Conservation (phyloP, 2,329 filamentous ascomycete genomes). For the Leptodontidium sp. region DNA sequence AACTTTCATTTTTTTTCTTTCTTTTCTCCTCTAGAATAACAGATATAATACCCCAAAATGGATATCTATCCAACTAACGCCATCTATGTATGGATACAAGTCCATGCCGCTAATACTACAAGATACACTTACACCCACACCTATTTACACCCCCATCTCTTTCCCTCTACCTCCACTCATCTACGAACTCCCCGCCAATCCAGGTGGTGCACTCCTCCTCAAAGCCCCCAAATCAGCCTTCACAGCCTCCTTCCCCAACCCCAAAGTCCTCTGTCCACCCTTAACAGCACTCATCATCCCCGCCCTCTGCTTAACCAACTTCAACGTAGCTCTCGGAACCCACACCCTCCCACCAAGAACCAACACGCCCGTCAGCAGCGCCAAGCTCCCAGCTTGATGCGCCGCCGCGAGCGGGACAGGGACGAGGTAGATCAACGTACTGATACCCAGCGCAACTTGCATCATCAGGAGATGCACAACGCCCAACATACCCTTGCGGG, state of each 20-base stretch:
- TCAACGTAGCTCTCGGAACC: slow-evolving; percentile 71
- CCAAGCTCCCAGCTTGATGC: slow-evolving; percentile 91
- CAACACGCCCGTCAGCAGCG: slow-evolving; percentile 82
- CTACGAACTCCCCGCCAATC: slow-evolving; percentile 2
- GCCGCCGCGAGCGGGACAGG: slow-evolving; percentile 86
- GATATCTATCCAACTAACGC: slow-evolving; percentile 13
- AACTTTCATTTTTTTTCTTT: not conserved
- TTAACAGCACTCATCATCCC: slow-evolving; percentile 31
- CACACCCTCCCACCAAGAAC: slow-evolving; percentile 81
- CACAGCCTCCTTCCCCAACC: slow-evolving; percentile 20
- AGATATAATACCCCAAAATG: slow-evolving; percentile 1
- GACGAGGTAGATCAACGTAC: slow-evolving; percentile 92
- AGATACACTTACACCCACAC: not conserved
- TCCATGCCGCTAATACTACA: slow-evolving; percentile 17
- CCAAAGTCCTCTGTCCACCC: not conserved
- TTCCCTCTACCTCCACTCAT: not conserved
- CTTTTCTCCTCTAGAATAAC: not conserved
- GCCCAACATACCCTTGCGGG: slow-evolving; percentile 75
- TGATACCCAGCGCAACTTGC: slow-evolving; percentile 88
- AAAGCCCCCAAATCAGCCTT: slow-evolving; percentile 26
- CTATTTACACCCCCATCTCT: not conserved
- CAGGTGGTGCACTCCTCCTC: slow-evolving; percentile 22
- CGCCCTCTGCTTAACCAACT: slow-evolving; percentile 58
- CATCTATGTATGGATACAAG: not conserved
- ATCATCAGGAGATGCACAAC: slow-evolving; percentile 83